These are phyloP conservation scores for Dunaliella sp. DNA, from an alignment of 139 green algal species.

Conservation along the genomic window DNA sequence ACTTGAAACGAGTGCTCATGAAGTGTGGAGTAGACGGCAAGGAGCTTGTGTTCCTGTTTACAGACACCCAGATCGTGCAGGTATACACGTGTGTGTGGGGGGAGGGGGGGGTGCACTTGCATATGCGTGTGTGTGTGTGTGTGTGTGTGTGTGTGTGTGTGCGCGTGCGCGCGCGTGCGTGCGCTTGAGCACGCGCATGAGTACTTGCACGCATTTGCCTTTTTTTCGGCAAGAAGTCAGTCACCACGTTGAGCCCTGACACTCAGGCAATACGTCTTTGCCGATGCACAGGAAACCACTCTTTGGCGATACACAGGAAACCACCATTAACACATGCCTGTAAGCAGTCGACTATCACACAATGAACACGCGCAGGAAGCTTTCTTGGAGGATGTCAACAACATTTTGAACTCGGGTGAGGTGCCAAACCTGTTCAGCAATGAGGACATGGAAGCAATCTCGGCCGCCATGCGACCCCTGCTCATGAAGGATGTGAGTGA, in stretches of 20 bases:
- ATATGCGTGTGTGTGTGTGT: not conserved
- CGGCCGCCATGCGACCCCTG: slow-evolving; percentile 54
- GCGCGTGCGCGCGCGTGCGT: too few species aligned
- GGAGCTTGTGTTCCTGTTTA: slow-evolving; percentile 76
- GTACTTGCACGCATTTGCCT: too few species aligned
- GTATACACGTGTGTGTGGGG: slow-evolving; percentile 18
- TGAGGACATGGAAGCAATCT: slow-evolving; percentile 76
- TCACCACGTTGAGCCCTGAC: too few species aligned
- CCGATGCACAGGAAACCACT: too few species aligned
- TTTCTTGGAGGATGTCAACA: slow-evolving; percentile 87
- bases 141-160: not conserved
- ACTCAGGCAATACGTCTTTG: too few species aligned
- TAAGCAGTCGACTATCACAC: too few species aligned
- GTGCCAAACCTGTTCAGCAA: slow-evolving; percentile 71
- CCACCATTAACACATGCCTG: too few species aligned
- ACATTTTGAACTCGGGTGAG: slow-evolving; percentile 78
- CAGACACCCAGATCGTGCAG: slow-evolving; percentile 79
- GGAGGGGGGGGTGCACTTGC: too few species aligned
- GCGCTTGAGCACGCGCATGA: too few species aligned
- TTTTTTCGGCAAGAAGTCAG: too few species aligned
- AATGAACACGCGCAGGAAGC: slow-evolving; percentile 62
- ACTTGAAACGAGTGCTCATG: slow-evolving; percentile 74
- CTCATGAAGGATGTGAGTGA: slow-evolving; percentile 39
- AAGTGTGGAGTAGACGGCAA: slow-evolving; percentile 71
- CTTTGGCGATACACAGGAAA: too few species aligned